Conservation (phyloP, 495 filamentous ascomycete genomes). For the Gamarada debralockiae region DNA sequence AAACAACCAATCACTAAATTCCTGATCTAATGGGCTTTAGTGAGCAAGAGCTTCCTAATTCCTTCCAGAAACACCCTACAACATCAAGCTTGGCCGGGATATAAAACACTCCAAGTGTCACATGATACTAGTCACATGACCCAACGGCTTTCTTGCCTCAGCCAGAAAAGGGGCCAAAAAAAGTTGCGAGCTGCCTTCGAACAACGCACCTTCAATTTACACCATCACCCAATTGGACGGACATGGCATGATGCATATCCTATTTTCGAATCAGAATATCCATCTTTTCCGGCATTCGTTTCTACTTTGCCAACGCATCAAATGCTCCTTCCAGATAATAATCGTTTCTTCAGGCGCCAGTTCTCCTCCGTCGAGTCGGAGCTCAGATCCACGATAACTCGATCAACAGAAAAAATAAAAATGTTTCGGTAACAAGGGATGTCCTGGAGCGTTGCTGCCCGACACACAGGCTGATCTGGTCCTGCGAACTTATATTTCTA, state of each 20-base stretch:
- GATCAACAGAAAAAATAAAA: not conserved
- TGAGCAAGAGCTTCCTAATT: too few relatives aligned
- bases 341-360: not conserved
- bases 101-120: too few relatives aligned
- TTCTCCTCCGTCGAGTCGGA: not conserved
- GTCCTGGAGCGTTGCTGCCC: constrained; percentile 23
- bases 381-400: too few relatives aligned
- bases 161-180: not conserved
- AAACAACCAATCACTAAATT: too few relatives aligned
- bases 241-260: too few relatives aligned
- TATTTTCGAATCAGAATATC: too few relatives aligned
- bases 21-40: too few relatives aligned
- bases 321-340: constrained; percentile 1
- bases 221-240: not conserved
- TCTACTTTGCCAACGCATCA: constrained; percentile 6
- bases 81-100: too few relatives aligned
- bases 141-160: not conserved
- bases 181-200: not conserved
- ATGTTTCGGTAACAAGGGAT: not conserved
- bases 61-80: too few relatives aligned
- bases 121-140: not conserved
- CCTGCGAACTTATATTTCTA: too few relatives aligned
- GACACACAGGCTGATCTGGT: constrained; percentile 24
- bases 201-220: not conserved
- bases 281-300: not conserved